A percentile compares a stretch with the other conserved stretches of the same genome.
phyloP scores from a whole-genome alignment of 352 stramenopile genomes.

The Thalassiosira sp. region DNA sequence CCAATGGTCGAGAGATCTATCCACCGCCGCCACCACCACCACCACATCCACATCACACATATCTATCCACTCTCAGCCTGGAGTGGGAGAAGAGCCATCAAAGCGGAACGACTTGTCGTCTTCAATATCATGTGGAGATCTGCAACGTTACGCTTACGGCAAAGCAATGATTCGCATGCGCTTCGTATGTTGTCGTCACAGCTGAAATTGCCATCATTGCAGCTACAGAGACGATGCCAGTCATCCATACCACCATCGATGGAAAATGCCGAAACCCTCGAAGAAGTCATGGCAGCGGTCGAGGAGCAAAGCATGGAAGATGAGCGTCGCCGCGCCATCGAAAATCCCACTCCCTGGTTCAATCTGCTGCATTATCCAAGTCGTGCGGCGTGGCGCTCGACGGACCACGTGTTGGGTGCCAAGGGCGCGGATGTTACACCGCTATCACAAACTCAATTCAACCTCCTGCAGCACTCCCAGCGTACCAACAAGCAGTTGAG shows the following conservation, averaged over 20 bases:
- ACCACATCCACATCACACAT: too few relatives aligned
- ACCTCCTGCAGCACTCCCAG: conserved; percentile 49
- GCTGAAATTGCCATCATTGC: not conserved
- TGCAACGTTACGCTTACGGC: not conserved
- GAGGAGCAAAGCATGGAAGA: conserved; percentile 25
- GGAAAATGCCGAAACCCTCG: conserved; percentile 15
- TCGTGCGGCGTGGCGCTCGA: conserved; percentile 64
- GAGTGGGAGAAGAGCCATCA: too few relatives aligned
- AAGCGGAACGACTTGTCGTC: too few relatives aligned
- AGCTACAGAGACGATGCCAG: not conserved
- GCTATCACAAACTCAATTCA: conserved; percentile 36
- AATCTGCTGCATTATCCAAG: conserved; percentile 55
- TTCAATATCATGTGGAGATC: conserved; percentile 18
- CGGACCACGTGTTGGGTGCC: conserved; percentile 32
- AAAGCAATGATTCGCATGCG: not conserved
- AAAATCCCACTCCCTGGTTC: conserved; percentile 60
- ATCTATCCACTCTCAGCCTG: too few relatives aligned
- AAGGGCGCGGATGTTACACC: conserved; percentile 23
- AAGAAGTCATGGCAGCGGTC: conserved; percentile 31
- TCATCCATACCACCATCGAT: conserved; percentile 19
- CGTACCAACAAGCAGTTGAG: conserved; percentile 63
- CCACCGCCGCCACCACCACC: too few relatives aligned
- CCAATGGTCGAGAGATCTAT: too few relatives aligned
- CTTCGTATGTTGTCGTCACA: not conserved
- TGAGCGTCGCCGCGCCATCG: conserved; percentile 7